Evolutionary conservation across 2,329 filamentous ascomycete species (phyloP).

Genomic region (Colletotrichum sublineola): DNA sequence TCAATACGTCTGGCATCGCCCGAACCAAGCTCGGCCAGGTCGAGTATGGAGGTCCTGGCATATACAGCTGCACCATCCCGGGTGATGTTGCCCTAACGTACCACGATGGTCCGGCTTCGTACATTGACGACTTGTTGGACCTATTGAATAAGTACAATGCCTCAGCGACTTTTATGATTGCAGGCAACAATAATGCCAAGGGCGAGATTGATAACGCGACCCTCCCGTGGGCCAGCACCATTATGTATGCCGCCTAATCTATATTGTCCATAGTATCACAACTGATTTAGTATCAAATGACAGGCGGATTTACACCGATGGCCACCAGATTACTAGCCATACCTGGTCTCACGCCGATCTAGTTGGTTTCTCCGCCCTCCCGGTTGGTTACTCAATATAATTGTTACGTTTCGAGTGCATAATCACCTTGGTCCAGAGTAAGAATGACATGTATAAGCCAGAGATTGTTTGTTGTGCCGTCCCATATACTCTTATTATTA

Average conservation of each 20-base stretch:
- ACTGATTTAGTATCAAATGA: not conserved
- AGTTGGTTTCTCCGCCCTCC: conserved; percentile 5
- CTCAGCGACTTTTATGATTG: conserved; percentile 59
- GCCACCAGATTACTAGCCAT: conserved; percentile 58
- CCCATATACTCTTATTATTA: conserved; percentile 47
- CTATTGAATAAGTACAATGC: conserved; percentile 49
- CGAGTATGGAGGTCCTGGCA: conserved; percentile 60
- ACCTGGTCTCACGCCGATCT: conserved; percentile 61
- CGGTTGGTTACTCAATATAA: conserved; percentile 45
- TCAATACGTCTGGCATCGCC: conserved; percentile 63
- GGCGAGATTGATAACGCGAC: conserved; percentile 59
- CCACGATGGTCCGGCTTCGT: conserved; percentile 61
- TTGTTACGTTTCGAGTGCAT: conserved; percentile 44
- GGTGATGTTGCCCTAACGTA: conserved; percentile 60
- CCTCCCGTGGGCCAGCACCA: conserved; percentile 52
- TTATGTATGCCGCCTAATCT: conserved; percentile 48
- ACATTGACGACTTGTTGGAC: conserved; percentile 58
- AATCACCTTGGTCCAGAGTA: conserved; percentile 52
- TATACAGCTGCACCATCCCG: conserved; percentile 35
- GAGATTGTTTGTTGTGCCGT: conserved; percentile 24
- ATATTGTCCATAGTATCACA: not conserved
- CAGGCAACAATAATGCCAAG: conserved; percentile 60
- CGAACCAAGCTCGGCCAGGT: conserved; percentile 63
- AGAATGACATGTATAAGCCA: conserved; percentile 50
- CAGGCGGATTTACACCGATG: conserved; percentile 55